phyloP scores from a whole-genome alignment of 2,329 filamentous ascomycete genomes.

The Venturia asperata region DNA sequence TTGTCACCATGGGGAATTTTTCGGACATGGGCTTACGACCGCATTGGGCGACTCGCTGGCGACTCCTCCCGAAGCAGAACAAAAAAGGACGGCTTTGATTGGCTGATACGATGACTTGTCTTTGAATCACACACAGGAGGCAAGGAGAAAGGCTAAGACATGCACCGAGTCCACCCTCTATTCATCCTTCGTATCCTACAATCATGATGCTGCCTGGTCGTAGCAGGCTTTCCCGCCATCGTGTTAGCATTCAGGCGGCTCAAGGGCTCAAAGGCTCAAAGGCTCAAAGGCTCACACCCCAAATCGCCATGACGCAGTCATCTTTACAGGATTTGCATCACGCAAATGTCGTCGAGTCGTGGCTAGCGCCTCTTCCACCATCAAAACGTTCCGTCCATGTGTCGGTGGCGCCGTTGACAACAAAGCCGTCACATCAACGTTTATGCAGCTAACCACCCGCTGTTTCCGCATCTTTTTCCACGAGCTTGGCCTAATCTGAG shows the following conservation, averaged over 20 bases:
- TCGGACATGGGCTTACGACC: not conserved
- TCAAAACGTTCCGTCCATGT: not conserved
- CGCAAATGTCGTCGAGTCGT: not conserved
- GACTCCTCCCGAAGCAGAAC: not conserved
- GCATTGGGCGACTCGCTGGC: not conserved
- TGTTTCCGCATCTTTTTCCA: conserved; percentile 2
- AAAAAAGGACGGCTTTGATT: not conserved
- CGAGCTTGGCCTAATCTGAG: conserved; percentile 3
- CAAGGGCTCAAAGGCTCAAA: not conserved
- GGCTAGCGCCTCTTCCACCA: conserved; percentile 1
- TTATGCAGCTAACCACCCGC: conserved; percentile 3
- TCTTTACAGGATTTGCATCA: not conserved
- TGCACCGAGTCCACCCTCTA: not conserved
- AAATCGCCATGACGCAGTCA: not conserved
- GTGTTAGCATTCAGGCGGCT: conserved; percentile 1
- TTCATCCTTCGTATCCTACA: conserved; percentile 1
- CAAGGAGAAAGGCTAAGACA: conserved; percentile 2
- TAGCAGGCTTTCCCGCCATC: not conserved
- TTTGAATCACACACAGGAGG: not conserved
- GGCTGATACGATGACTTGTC: not conserved
- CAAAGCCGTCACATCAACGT: conserved; percentile 8
- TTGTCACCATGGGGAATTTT: not conserved
- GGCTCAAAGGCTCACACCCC: not conserved
- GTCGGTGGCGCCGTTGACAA: not conserved
- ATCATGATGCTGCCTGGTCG: not conserved